Base-by-base conservation (phyloP, 2,329 filamentous ascomycete species). In the Xylariaceae sp. region DNA sequence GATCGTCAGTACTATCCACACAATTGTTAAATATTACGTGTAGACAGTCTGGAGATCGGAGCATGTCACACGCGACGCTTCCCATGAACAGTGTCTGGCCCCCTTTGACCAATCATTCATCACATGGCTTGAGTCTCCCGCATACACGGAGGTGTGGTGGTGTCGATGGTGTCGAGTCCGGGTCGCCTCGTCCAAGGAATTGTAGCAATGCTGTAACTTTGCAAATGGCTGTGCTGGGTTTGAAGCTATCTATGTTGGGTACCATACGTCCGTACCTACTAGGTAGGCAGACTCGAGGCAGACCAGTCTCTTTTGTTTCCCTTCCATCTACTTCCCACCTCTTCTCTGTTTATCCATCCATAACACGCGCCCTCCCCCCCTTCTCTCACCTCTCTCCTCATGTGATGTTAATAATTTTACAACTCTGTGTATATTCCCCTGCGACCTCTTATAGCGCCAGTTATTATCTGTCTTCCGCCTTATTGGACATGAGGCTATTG, bases 81-180 rank as follows among this genome's bases (percentile, higher is more conserved):
- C 46, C 42, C 29, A 47, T 27, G 42, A 45, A 47, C 47, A 31
- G 42, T 30, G 44, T 19, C 27, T 39, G 19, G 19, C 19, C 12
- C 32, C 44, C 44, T 41, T 47, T 27, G 26, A 27, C 54, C 56
- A 60, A 60, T 60, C 56, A 56, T 32, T 35, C 50, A 30, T 54
- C 50, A 46, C 42, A 56, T 51, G 53, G 40, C n/a, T 53, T 19
- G 19, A 35, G 54, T 35, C 49, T 40, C 19, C 11, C 31, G 43
- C 42, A 41, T 29, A 32, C 47, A 43, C 29, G 8, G 26, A 12
- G 6, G 46, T 39, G 47, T 48, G 47, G 53, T 58, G 53, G 56
- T 53, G 49, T 48, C 53, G 45, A 49, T 19, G 19, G 19, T 19
- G 19, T 19, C 19, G 19, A 19, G 19, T 19, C 19, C 19, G 54